Evolutionary conservation across 257 asterid genomes (phyloP).

Genomic region (Agastache rugosa): DNA sequence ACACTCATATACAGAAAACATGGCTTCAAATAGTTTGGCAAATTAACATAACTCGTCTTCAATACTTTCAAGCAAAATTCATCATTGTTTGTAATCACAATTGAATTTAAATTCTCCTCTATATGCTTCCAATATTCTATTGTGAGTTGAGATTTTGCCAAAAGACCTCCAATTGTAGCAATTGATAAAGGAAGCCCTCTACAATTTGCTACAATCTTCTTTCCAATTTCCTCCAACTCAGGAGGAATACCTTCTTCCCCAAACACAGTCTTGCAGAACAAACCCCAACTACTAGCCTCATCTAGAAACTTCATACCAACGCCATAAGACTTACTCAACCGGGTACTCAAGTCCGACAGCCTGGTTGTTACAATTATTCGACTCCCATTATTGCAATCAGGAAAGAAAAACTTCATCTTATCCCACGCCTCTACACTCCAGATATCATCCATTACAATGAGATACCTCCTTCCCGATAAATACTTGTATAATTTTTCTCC

Average conservation of each 20-base stretch:
- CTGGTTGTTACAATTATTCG: neutral
- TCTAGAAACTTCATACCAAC: neutral
- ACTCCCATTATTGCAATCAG: neutral
- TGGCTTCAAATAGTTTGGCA: neutral
- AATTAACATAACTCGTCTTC: neutral
- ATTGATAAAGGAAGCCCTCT: neutral
- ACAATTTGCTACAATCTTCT: neutral
- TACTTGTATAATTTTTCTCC: neutral
- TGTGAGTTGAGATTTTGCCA: neutral
- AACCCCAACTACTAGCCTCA: neutral
- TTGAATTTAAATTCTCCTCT: neutral
- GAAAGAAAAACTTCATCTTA: too few relatives aligned
- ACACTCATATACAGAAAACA: neutral
- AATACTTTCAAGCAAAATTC: neutral
- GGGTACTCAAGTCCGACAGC: neutral
- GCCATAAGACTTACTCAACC: neutral
- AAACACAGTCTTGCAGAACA: neutral
- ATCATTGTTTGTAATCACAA: neutral
- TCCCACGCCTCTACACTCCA: neutral
- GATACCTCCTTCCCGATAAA: neutral
- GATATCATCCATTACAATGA: neutral
- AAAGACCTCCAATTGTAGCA: too few relatives aligned
- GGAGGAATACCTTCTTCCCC: neutral
- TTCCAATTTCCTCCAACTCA: neutral
- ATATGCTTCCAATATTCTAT: neutral